Evolutionary conservation across 495 filamentous ascomycete genomes (phyloP), one percentile per base, ranked within the genome.

Genomic region (Penicillium maclennaniae): DNA sequence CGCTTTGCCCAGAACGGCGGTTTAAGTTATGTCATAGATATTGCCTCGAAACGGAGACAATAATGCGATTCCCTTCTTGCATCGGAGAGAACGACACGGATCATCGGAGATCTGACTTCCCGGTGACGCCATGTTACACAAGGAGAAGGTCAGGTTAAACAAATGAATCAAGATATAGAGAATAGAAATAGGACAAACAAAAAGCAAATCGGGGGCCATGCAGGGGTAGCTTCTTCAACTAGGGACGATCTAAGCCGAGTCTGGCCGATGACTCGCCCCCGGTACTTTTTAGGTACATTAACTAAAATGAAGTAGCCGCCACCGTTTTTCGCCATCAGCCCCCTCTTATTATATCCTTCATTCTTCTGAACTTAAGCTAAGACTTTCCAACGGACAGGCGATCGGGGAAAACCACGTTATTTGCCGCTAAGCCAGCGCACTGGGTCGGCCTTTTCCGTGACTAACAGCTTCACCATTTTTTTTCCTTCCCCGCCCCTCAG

Each of bases 381-480:
- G n/a, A n/a, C 17, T 7, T 19, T 40, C 25, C 25, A 48, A 6
- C 48, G 26, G 10, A 43, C 2, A 42, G 23, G 38, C 48, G 39
- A 47, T 40, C 41, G 43, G 49, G 36, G 39, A 49, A 48, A 49
- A 48, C 45, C 47, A 23, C 48, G 16, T 50, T 44, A 17, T 34
- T 50, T 49, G 46, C 54, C 44, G 48, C 43, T 25, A n/a, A 20
- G 25, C 27, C 46, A 47, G 54, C 51, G 45, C 60, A 55, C 56
- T 61, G 67, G 67, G 39, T 60, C 62, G 56, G 47, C 53, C 63
- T 59, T 64, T 70, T 76, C 68, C 63, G 69, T 76, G 72, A 76
- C 73, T 76, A 76, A 76, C 69, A 75, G 66, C 63, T 73, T 71
- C 53, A 37, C 55, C 34, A 43, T 40, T 45, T 51, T 53, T 50